phyloP scores from a whole-genome alignment of 2,329 filamentous ascomycete species.

The Aspergillus hiratsukae region DNA sequence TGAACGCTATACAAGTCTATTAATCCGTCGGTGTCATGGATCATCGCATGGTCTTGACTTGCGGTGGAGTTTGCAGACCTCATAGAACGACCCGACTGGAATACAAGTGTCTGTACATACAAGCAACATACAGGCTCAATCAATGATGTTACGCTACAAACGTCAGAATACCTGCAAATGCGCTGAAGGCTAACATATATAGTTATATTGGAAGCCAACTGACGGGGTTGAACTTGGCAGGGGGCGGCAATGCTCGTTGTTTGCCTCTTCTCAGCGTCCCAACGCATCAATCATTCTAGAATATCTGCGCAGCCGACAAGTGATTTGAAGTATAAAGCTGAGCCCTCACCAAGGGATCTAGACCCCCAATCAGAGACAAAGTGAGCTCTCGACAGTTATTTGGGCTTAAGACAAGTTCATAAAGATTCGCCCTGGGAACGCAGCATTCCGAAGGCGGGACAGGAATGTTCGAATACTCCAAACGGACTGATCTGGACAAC shows the following conservation, averaged over 20 bases:
- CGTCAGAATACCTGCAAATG: background rate
- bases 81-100: background rate
- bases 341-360: background rate
- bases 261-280: background rate
- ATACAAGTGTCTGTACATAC: background rate
- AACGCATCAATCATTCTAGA: background rate
- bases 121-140: background rate
- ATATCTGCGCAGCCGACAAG: background rate
- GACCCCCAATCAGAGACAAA: background rate
- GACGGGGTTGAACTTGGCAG: background rate
- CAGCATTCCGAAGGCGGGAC: background rate
- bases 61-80: background rate
- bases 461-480: background rate
- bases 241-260: background rate
- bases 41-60: background rate
- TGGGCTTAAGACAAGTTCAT: background rate
- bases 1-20: background rate
- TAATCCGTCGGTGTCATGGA: background rate
- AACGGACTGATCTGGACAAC: background rate
- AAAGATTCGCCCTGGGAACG: background rate
- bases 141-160: background rate
- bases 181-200: background rate
- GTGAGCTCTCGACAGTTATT: background rate
- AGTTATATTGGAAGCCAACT: background rate
- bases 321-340: background rate